Conservation (phyloP, 257 asterid genomes). For the Striga asiatica region DNA sequence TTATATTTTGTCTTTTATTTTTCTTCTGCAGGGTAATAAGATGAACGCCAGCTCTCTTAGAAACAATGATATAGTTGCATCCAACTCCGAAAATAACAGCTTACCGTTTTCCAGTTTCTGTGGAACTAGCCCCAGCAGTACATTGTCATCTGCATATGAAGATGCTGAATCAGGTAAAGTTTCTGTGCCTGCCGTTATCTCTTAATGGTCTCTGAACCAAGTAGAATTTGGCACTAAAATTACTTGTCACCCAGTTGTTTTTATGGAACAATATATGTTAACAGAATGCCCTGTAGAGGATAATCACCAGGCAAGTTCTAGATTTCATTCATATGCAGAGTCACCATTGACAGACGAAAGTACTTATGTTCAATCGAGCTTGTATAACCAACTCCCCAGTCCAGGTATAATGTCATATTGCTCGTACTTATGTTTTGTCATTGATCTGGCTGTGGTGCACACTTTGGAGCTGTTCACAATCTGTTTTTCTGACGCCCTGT, state of each 20-base stretch:
- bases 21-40: constrained; percentile 52
- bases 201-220: neutral
- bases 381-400: constrained; percentile 27
- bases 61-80: constrained; percentile 27
- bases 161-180: constrained; percentile 63
- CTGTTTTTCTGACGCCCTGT: neutral
- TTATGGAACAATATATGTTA: constrained; percentile 11
- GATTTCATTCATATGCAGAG: constrained; percentile 39
- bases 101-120: constrained; percentile 38
- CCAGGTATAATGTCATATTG: constrained; percentile 34
- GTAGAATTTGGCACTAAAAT: neutral
- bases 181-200: constrained; percentile 10
- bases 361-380: constrained; percentile 31
- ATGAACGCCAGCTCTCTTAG: constrained; percentile 26
- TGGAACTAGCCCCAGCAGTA: constrained; percentile 63
- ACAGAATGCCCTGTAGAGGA: constrained; percentile 32
- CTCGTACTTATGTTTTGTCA: neutral
- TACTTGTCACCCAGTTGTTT: constrained; percentile 13
- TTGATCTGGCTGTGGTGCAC: neutral
- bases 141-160: constrained; percentile 61
- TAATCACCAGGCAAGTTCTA: constrained; percentile 42
- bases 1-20: neutral
- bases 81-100: constrained; percentile 43
- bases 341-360: constrained; percentile 28
- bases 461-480: neutral